Percentiles rank a stretch among this genome's conserved stretches.
These are phyloP conservation scores for Blastobotrys persicus DNA, from an alignment of 1,139 yeast genomes.

Conservation along the genomic window DNA sequence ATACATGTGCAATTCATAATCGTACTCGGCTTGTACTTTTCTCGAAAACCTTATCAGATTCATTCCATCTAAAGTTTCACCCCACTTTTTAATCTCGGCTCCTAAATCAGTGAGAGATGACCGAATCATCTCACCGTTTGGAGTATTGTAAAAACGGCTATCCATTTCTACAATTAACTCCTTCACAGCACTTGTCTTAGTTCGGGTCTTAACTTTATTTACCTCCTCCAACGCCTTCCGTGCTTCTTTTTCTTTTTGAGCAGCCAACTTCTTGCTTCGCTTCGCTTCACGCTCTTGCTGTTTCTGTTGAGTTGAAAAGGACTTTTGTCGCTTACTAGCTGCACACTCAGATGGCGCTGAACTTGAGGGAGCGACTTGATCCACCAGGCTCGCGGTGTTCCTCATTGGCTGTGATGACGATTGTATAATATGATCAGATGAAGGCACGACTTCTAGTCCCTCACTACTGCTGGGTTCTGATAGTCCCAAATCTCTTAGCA, in stretches of 20 bases:
- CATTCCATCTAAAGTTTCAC: neutral
- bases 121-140: constrained; percentile 13
- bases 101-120: constrained; percentile 11
- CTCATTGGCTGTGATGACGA: constrained; percentile 1
- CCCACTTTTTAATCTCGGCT: constrained; percentile 11
- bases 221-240: constrained; percentile 13
- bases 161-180: constrained; percentile 25
- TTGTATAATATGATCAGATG: neutral
- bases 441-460: neutral
- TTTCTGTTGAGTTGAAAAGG: neutral
- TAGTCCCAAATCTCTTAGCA: neutral
- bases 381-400: neutral
- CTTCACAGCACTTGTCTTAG: constrained; percentile 13
- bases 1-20: constrained; percentile 22
- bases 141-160: constrained; percentile 9
- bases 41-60: constrained; percentile 19
- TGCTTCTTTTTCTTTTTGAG: constrained; percentile 10
- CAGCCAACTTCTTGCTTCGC: neutral
- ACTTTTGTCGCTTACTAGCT: neutral
- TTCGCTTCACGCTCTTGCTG: constrained; percentile 8
- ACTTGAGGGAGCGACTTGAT: constrained; percentile 1
- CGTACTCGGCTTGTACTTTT: constrained; percentile 22
- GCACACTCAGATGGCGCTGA: neutral
- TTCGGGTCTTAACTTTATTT: constrained; percentile 1
- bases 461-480: neutral